These are phyloP conservation scores for Neurospora sublineolata DNA, from an alignment of 495 filamentous ascomycete genomes.

Conservation along the genomic window DNA sequence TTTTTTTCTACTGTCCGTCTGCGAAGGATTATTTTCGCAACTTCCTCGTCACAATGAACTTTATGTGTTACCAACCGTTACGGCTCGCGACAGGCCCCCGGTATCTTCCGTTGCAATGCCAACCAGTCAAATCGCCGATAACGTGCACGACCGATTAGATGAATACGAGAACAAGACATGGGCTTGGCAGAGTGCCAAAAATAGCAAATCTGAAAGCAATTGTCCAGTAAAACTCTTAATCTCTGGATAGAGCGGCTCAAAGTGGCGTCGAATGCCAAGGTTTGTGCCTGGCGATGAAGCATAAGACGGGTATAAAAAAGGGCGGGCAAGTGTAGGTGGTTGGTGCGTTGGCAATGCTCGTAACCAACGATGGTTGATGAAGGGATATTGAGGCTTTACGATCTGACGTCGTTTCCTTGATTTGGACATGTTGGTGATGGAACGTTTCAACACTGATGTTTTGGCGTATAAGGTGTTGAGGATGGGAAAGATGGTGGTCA, in stretches of 20 bases:
- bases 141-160: not conserved
- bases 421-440: not conserved
- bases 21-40: not conserved
- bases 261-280: not conserved
- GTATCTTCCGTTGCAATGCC: not conserved
- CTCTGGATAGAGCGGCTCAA: not conserved
- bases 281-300: not conserved
- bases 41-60: not conserved
- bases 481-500: not conserved
- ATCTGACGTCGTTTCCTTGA: not conserved
- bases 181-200: not conserved
- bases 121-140: not conserved
- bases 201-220: not conserved
- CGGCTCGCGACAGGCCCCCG: not conserved
- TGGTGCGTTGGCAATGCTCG: not conserved
- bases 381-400: not conserved
- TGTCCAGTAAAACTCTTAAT: not conserved
- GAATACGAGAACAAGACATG: not conserved
- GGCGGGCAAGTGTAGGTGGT: not conserved
- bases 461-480: not conserved
- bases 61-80: not conserved
- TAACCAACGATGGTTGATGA: not conserved
- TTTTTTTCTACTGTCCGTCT: not conserved
- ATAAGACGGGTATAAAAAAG: not conserved
- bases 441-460: not conserved